Percentiles rank a stretch among this genome's conserved stretches.
These are phyloP conservation scores for Komagataella phaffii DNA, from an alignment of 805 yeast species.

Conservation along the genomic window DNA sequence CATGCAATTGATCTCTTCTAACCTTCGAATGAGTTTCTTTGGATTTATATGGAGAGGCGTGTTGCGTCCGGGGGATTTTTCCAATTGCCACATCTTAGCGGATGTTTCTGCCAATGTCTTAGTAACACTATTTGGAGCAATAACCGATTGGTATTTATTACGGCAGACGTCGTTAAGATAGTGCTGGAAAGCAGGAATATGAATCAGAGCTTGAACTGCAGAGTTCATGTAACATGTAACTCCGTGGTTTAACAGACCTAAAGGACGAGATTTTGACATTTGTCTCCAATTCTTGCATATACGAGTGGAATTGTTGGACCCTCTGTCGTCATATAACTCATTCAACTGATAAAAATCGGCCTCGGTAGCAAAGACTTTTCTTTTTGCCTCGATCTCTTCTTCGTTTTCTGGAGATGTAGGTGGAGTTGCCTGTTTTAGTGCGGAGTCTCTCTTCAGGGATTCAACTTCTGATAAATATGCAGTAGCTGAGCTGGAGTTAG, in stretches of 20 bases:
- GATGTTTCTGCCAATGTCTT: slow-evolving; percentile 56
- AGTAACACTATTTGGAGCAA: slow-evolving; percentile 47
- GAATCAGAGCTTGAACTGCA: slow-evolving; percentile 83
- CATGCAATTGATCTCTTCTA: slow-evolving; percentile 85
- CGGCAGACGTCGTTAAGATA: slow-evolving; percentile 56
- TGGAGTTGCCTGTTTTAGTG: slow-evolving; percentile 12
- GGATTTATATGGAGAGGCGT: slow-evolving; percentile 53
- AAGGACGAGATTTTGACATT: slow-evolving; percentile 28
- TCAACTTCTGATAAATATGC: not conserved
- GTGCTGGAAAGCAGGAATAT: slow-evolving; percentile 82
- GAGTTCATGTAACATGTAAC: slow-evolving; percentile 96
- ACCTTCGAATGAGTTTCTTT: slow-evolving; percentile 50
- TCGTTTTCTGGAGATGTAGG: slow-evolving; percentile 22
- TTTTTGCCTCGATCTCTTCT: slow-evolving; percentile 6
- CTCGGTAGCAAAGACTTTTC: slow-evolving; percentile 8
- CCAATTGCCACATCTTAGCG: slow-evolving; percentile 54
- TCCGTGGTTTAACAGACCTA: slow-evolving; percentile 79
- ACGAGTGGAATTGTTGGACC: slow-evolving; percentile 44
- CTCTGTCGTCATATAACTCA: slow-evolving; percentile 46
- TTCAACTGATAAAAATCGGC: slow-evolving; percentile 41
- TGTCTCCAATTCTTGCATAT: slow-evolving; percentile 66
- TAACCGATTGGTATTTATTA: slow-evolving; percentile 31
- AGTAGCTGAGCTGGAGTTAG: not conserved
- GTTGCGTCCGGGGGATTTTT: slow-evolving; percentile 11
- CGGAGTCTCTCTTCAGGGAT: slow-evolving; percentile 3